Conservation (phyloP, 176 grass and related monocot species). For the Urochloa ruziziensis region DNA sequence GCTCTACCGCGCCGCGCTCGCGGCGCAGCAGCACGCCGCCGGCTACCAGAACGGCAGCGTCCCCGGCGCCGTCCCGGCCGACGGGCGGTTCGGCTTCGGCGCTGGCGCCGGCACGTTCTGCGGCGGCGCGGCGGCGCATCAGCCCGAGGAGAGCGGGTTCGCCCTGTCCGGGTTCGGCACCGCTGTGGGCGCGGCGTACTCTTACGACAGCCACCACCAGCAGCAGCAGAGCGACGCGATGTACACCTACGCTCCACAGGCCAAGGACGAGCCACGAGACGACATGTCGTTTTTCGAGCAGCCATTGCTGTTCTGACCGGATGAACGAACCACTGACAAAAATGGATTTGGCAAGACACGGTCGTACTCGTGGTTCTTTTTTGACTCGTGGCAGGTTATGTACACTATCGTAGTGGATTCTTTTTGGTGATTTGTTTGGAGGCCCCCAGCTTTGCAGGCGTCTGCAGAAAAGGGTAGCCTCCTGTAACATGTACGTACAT, state of each 20-base stretch:
- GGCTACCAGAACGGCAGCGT: neutral
- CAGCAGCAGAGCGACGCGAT: slow-evolving; percentile 6
- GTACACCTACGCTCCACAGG: slow-evolving; percentile 21
- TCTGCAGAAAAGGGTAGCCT: slow-evolving; percentile 12
- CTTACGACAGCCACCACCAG: slow-evolving; percentile 32
- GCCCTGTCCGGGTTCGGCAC: slow-evolving; percentile 27
- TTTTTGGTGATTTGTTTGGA: slow-evolving; percentile 23
- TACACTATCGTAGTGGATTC: neutral
- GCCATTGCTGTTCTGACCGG: slow-evolving; percentile 28
- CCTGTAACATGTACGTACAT: slow-evolving; percentile 9
- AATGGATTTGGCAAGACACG: neutral
- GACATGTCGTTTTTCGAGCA: slow-evolving; percentile 43
- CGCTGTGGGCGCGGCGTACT: neutral
- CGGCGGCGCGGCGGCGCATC: slow-evolving; percentile 1
- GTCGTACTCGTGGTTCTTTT: neutral
- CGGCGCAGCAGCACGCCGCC: neutral
- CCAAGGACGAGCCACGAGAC: slow-evolving; percentile 58
- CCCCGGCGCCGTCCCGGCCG: neutral
- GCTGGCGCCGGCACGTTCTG: neutral
- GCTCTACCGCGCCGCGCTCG: slow-evolving; percentile 24
- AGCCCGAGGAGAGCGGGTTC: slow-evolving; percentile 7
- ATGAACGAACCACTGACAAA: too few relatives aligned
- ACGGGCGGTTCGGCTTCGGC: neutral
- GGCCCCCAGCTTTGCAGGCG: neutral
- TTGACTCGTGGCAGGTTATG: neutral